Base-by-base conservation (phyloP, 2,329 filamentous ascomycete species). In the Amesomyces nigricolor region DNA sequence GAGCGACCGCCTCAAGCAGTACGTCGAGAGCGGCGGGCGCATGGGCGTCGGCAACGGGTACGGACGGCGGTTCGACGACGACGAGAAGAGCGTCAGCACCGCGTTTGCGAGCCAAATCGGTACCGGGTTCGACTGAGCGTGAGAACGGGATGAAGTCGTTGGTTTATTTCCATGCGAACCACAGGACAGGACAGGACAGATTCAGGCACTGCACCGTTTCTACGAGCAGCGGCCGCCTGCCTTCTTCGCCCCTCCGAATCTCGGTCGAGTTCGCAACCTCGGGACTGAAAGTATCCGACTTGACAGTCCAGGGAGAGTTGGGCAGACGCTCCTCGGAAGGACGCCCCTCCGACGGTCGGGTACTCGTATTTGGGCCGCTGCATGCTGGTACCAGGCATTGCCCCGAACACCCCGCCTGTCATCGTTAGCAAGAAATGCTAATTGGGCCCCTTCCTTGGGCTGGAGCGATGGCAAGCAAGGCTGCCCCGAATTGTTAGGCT, bases 61-160 rank as follows among this genome's bases (percentile, higher is more conserved):
- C 67, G 85, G 82, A 51, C 87, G 86, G 65, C 78, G 77, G 51
- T 83, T 87, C 59, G 94, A 99, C 63, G 94, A 99, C 63, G 94
- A 97, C 69, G 90, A 94, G 66, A 90, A 94, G 73, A 97, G 92
- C 72, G 84, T 97, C 66, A 96, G 90, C 67, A 97, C 94, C 51
- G 91, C 91, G 47, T 99, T 97, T 74, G 91, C 92, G 59, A 96
- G 91, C 75, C 94, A 97, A 72, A 85, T 96, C 63, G 91, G 79
- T 17, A 58, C 68, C 14, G 77, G 78, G 57, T 80, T 78, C 62
- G 78, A 80, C 67, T 79, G 77, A 79, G 67, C 8, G 47, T 13
- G 22, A 43, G 9, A 9, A 32, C 22, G 22, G 22, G 26, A 38
- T 45, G 54, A 26, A 35, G 52, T 53, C 53, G 42, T 26, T 54